phyloP scores from a whole-genome alignment of 2,329 filamentous ascomycete genomes.

The Calonectria hongkongensis region DNA sequence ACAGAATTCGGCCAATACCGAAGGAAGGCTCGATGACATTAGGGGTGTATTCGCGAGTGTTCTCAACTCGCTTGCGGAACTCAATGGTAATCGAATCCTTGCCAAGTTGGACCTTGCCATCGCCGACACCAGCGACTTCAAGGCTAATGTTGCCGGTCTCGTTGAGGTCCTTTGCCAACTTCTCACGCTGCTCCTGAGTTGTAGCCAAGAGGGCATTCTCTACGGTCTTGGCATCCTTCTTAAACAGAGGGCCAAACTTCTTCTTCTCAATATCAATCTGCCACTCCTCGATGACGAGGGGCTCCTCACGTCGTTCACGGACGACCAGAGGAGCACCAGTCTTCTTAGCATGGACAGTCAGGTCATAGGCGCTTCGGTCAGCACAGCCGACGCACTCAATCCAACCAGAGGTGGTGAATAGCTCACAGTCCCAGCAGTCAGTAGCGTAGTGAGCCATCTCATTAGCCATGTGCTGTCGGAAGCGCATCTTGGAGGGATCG shows the following conservation, averaged over 20 bases:
- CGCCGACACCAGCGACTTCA: constrained; percentile 79
- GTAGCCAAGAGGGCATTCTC: constrained; percentile 86
- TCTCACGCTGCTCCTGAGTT: constrained; percentile 87
- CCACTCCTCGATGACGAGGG: constrained; percentile 89
- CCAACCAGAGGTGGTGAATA: constrained; percentile 95
- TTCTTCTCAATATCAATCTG: constrained; percentile 93
- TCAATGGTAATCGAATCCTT: constrained; percentile 89
- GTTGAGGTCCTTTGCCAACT: constrained; percentile 83
- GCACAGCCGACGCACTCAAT: constrained; percentile 98
- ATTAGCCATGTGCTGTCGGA: constrained; percentile 94
- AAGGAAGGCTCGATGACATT: constrained; percentile 99
- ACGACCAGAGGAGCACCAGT: constrained; percentile 92
- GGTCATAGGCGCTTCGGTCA: constrained; percentile 94
- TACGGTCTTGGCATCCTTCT: constrained; percentile 92
- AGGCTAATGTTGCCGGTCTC: constrained; percentile 85
- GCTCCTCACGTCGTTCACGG: constrained; percentile 86
- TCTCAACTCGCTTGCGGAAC: constrained; percentile 87
- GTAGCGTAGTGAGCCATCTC: constrained; percentile 91
- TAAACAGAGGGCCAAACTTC: constrained; percentile 95
- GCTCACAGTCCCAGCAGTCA: constrained; percentile 98
- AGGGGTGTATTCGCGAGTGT: constrained; percentile 92
- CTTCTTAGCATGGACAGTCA: constrained; percentile 94
- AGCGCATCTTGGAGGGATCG: constrained; percentile 91
- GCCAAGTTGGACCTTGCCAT: constrained; percentile 85
- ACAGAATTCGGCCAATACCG: constrained; percentile 95